phyloP scores from a whole-genome alignment of 164 flowering plant genomes.

The Nymphaea colorata region DNA sequence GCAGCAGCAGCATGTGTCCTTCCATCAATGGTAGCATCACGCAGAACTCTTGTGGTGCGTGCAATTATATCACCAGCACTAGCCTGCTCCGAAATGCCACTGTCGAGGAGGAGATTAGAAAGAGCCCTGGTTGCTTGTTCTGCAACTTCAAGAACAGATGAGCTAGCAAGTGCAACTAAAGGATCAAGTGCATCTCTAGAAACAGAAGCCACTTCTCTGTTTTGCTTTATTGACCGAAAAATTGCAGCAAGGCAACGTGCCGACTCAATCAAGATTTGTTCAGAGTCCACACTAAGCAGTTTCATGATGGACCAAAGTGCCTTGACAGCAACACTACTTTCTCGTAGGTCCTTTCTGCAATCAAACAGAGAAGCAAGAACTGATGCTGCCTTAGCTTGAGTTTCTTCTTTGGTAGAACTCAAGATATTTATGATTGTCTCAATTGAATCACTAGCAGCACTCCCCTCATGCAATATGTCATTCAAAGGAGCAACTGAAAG shows the following conservation, averaged over 20 bases:
- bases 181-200: slow-evolving; percentile 65
- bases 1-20: slow-evolving; percentile 93
- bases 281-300: slow-evolving; percentile 63
- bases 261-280: slow-evolving; percentile 50
- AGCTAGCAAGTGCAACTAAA: slow-evolving; percentile 58
- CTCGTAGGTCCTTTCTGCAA: slow-evolving; percentile 80
- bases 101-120: slow-evolving; percentile 78
- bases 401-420: slow-evolving; percentile 74
- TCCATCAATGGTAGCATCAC: slow-evolving; percentile 66
- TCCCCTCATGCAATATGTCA: slow-evolving; percentile 81
- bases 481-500: slow-evolving; percentile 71
- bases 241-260: slow-evolving; percentile 84
- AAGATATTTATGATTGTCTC: slow-evolving; percentile 84
- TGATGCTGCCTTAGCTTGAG: slow-evolving; percentile 86
- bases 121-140: slow-evolving; percentile 85
- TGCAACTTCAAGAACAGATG: slow-evolving; percentile 64
- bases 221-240: slow-evolving; percentile 79
- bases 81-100: slow-evolving; percentile 58
- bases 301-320: slow-evolving; percentile 55
- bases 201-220: slow-evolving; percentile 65
- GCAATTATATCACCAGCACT: slow-evolving; percentile 62
- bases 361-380: slow-evolving; percentile 80
- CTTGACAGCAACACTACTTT: slow-evolving; percentile 70
- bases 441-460: slow-evolving; percentile 94
- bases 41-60: slow-evolving; percentile 78